Base-by-base conservation (phyloP, 768 basidiomycete species). In the Lactarius deliciosus region DNA sequence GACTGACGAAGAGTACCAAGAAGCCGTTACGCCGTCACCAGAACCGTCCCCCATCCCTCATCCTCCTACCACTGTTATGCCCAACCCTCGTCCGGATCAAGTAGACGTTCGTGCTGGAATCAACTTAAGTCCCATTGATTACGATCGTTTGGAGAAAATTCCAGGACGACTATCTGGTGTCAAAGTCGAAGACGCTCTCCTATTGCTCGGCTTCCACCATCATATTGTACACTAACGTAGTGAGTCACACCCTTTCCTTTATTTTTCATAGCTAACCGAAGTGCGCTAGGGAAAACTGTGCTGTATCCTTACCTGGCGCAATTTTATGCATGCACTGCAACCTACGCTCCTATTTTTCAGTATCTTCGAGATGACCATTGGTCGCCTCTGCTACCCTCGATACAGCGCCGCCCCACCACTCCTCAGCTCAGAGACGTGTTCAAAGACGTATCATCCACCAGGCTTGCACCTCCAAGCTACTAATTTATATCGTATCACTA, bases 151-250 rank as follows among this genome's bases (percentile, higher is more conserved):
- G 61, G 85, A 84, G 72, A 85, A 85, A 68, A 40, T 71, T 18
- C 65, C 68, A 30, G 75, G 60, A 58, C 73, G 72, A 70, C 69
- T 57, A 72, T 82, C 80, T 65, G 86, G 86, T 57, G 84, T 89
- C 68, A 85, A 81, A 72, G 80, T 90, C 60, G 90, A 91, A 75
- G 90, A 92, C 71, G 90, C 90, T 5, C 76, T 90, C 38, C 76
- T 92, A 47, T 79, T 92, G 60, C 81, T 92, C 69, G 86, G 85
- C 74, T 92, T 92, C 79, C 86, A 89, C 72, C 85, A 87, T 56
- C 85, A 87, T 70, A 80, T 81, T 69, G 82, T 84, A 70, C 86
- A 83, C 67, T 86, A 78, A 80, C 71, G 55, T 58, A 72, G 73
- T 74, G 56, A 47, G 74, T 61, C 16, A 7, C 59, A 20, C 15